These are phyloP conservation scores for Bruguiera sexangula DNA, from an alignment of 345 rosid species.

Conservation along the genomic window DNA sequence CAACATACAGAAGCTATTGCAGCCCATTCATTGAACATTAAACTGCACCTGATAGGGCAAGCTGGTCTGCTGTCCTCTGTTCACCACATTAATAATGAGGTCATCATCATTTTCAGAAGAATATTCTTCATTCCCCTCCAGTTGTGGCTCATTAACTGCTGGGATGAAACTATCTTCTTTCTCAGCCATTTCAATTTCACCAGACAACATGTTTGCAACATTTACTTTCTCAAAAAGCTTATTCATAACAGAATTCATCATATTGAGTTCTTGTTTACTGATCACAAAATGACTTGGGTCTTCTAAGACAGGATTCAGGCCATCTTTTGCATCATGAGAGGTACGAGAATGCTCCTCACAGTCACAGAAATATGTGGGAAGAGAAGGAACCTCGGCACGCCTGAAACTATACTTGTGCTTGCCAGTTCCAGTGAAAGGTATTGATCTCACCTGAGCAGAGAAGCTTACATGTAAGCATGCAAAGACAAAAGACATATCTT, in stretches of 20 bases:
- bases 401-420: slow-evolving; percentile 90
- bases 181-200: slow-evolving; percentile 8
- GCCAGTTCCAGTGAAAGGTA: slow-evolving; percentile 77
- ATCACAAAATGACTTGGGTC: slow-evolving; percentile 31
- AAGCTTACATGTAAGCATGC: slow-evolving; percentile 3
- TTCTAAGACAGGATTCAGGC: slow-evolving; percentile 29
- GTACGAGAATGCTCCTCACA: slow-evolving; percentile 71
- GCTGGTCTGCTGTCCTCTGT: slow-evolving; percentile 19
- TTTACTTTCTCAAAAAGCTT: slow-evolving; percentile 57
- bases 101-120: slow-evolving; percentile 37
- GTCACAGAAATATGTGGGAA: slow-evolving; percentile 72
- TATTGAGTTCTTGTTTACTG: slow-evolving; percentile 52
- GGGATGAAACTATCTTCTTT: slow-evolving; percentile 28
- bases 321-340: slow-evolving; percentile 22
- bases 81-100: slow-evolving; percentile 49
- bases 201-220: slow-evolving; percentile 6
- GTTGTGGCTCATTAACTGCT: slow-evolving; percentile 23
- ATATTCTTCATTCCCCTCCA: slow-evolving; percentile 25
- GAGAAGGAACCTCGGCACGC: slow-evolving; percentile 47
- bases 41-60: slow-evolving; percentile 38
- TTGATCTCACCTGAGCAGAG: slow-evolving; percentile 52
- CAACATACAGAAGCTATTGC: neutral
- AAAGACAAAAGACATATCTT: neutral
- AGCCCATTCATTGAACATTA: slow-evolving; percentile 2
- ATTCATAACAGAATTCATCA: slow-evolving; percentile 76